Base-by-base conservation (phyloP, 2,329 filamentous ascomycete genomes). In the Pseudonectria foliicola region DNA sequence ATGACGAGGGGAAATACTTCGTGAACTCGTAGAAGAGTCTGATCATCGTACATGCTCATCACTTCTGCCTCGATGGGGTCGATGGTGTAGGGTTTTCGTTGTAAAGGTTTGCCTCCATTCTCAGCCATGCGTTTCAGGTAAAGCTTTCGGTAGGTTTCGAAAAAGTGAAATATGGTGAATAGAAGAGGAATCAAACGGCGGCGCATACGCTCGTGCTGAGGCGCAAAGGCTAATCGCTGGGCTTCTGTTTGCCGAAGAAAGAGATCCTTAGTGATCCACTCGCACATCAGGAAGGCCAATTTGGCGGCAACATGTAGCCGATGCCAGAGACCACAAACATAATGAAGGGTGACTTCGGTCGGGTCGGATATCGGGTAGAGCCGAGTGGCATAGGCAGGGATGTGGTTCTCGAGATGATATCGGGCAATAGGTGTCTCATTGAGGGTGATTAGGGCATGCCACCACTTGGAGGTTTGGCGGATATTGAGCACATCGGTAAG, bases 111-210 rank as follows among this genome's bases (percentile, higher is more conserved):
- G 10, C 71, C 70, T 26, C 59, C 60, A 36, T 75, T 64, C 31
- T 73, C 63, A 31, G 62, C 59, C 15, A 82, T 66, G 40, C 75
- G 73, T 44, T 75, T 59, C 7, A 79, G 54, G 45, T 81, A 75
- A 3, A 78, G 60, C 26, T 66, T 68, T 38, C 77, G 71, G 49
- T 79, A 80, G 1, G 67, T 77, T 52, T 82, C 77, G 51, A 82
- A 81, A 50, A 82, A 82, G 53, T 82, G 77, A 44, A 81, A 81
- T 15, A 80, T 64, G 10, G 76, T 80, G 45, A 82, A 81, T 12
- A 82, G 63, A 7, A 80, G 54, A 1, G 77, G 77, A 36, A 80
- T 77, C 7, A 82, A 60, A 32, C 77, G 69, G 40, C 75, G 73
- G 31, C 76, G 73, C 77, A 82, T 81, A 11, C 77, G 68, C 54